Base-by-base conservation (phyloP, 805 yeast species). In the Saturnispora besseyi region DNA sequence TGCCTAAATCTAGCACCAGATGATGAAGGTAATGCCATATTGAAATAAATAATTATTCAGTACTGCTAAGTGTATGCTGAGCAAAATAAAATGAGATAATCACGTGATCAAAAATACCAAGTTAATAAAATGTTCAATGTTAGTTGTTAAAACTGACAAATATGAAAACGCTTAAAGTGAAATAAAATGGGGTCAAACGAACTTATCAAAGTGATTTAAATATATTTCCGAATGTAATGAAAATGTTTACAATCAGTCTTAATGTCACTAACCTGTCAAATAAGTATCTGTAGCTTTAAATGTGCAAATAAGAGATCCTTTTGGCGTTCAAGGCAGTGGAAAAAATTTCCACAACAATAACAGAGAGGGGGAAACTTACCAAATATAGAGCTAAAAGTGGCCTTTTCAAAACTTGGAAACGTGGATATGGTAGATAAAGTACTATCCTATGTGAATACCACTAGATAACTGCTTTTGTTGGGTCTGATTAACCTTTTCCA, bases 1-100 rank as follows among this genome's bases (percentile, higher is more conserved):
- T 91, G 97, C 57, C 99, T 82, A 68, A 90, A 90, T 54, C 96
- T 72, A 40, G 91, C 84, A 48, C 79, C 77, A 22, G 79, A 73
- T 41, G 69, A 63, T 33, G 67, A 56, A 45, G 69, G 68, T 15
- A 38, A 41, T 44, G 63, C 70, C 70, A 66, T 65, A n/a, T 21
- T 46, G 13, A 21, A 21, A 21, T 13, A 22, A 6, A 8, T 45
- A 22, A 22, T 6, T 36, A 12, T 36, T 13, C 22, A 12, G 30
- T 30, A 10, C 9, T 18, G 18, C n/a, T n/a, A 12, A n/a, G 13
- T n/a, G 15, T 8, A 18, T 41, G 34, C 45, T 47, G 45, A 46
- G 49, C 49, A 12, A 6, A 33, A 11, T 30, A 26, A 26, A 26
- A 26, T 26, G 9, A 26, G 2, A 26, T 26, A 26, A 9, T 46